These are phyloP conservation scores for Aspergillus japonicus DNA, from an alignment of 2,329 filamentous ascomycete species.

Conservation along the genomic window DNA sequence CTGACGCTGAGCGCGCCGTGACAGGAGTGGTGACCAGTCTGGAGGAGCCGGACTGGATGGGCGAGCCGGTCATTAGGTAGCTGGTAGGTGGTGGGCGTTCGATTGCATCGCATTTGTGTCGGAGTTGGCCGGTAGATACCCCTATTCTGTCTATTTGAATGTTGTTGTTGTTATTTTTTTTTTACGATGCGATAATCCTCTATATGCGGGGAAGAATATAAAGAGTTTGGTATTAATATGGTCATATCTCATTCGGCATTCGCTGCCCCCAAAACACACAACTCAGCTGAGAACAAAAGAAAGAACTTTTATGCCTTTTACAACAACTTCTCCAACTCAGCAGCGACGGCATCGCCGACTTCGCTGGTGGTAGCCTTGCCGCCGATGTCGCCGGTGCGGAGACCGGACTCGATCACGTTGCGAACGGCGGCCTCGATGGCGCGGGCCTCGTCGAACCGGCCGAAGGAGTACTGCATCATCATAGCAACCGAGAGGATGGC, in stretches of 20 bases:
- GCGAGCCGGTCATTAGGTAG: slow-evolving; percentile 48
- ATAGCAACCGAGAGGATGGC: slow-evolving; percentile 90
- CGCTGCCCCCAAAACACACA: neutral
- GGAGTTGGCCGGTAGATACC: slow-evolving; percentile 10
- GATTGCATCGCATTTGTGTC: slow-evolving; percentile 1
- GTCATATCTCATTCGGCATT: slow-evolving; percentile 6
- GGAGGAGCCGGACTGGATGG: slow-evolving; percentile 51
- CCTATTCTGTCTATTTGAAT: slow-evolving; percentile 1
- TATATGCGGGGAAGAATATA: neutral
- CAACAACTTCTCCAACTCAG: slow-evolving; percentile 70
- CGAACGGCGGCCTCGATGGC: slow-evolving; percentile 79
- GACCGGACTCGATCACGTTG: slow-evolving; percentile 73
- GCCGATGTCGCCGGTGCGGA: slow-evolving; percentile 81
- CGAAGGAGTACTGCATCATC: slow-evolving; percentile 92
- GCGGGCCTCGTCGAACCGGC: slow-evolving; percentile 71
- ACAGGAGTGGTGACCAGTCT: slow-evolving; percentile 31
- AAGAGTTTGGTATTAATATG: slow-evolving; percentile 4
- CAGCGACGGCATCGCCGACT: slow-evolving; percentile 78
- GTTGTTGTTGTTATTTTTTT: no score
- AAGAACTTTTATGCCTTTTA: slow-evolving; percentile 35
- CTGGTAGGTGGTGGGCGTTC: slow-evolving; percentile 10
- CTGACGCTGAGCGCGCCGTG: neutral
- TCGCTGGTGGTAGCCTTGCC: slow-evolving; percentile 71
- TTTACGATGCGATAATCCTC: no score
- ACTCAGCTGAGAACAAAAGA: neutral